Conservation (phyloP, 768 basidiomycete genomes). For the Russula dissimulans region DNA sequence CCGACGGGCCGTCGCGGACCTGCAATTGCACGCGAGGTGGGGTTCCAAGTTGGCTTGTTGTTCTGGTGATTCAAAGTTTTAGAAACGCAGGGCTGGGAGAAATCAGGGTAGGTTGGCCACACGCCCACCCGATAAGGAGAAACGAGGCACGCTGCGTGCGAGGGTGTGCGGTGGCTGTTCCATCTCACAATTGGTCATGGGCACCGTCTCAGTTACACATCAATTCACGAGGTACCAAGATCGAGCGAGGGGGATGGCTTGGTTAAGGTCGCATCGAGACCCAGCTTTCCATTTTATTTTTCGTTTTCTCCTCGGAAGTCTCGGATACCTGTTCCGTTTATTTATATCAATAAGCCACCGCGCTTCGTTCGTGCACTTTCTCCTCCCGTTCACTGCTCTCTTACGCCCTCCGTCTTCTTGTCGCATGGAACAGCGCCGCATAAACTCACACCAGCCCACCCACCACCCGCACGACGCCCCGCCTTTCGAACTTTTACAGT, state of each 20-base stretch:
- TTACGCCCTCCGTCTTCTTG: neutral
- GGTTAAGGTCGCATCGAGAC: constrained; percentile 9
- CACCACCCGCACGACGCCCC: neutral
- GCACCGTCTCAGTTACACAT: constrained; percentile 12
- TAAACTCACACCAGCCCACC: constrained; percentile 1
- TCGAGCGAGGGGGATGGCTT: constrained; percentile 12
- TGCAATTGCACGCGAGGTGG: neutral
- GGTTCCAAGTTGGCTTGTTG: neutral
- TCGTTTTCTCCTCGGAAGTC: constrained; percentile 10
- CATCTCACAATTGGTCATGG: constrained; percentile 2
- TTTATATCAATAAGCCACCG: constrained; percentile 12
- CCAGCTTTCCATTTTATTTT: constrained; percentile 10
- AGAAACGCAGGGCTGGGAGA: neutral
- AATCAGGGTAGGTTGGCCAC: no score
- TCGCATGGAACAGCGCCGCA: constrained; percentile 4
- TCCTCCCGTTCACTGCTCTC: neutral
- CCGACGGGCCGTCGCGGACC: constrained; percentile 10
- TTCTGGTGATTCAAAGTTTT: neutral
- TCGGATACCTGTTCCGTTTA: constrained; percentile 12
- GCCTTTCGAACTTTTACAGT: constrained; percentile 1
- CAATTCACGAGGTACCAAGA: constrained; percentile 17
- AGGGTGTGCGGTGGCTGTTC: neutral
- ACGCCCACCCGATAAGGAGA: no score
- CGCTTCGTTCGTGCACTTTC: neutral
- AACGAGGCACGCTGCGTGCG: neutral